Conservation (phyloP, 2,329 filamentous ascomycete species). For the Sclerotinia glacialis region DNA sequence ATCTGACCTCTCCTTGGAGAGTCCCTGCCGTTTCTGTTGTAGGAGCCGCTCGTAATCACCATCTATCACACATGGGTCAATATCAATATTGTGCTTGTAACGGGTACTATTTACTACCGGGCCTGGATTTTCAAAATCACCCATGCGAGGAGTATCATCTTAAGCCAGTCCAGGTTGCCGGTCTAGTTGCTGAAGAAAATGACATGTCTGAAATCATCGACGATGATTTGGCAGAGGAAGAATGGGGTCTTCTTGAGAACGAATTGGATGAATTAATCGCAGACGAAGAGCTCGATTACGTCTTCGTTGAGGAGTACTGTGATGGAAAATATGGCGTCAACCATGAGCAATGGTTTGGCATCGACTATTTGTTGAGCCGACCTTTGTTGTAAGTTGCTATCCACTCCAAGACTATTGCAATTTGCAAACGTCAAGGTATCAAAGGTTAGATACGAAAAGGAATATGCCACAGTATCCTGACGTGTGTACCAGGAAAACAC, state of each 20-base stretch:
- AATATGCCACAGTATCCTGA: neutral
- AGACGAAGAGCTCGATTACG: neutral
- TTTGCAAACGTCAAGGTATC: neutral
- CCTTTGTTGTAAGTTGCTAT: neutral
- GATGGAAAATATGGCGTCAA: neutral
- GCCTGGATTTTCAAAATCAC: neutral
- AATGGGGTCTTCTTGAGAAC: neutral
- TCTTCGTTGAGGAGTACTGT: neutral
- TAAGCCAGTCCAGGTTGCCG: too few relatives aligned
- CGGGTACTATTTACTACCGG: neutral
- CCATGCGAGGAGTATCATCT: neutral
- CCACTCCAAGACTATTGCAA: neutral
- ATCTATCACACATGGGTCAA: constrained; percentile 3
- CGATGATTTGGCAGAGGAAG: constrained; percentile 1
- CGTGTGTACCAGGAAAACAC: neutral
- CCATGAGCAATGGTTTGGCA: constrained; percentile 3
- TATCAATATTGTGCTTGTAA: constrained; percentile 2
- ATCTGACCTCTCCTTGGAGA: neutral
- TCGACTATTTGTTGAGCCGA: neutral
- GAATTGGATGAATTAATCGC: neutral
- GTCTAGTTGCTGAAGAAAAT: neutral
- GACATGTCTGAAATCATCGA: neutral
- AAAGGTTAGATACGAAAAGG: neutral
- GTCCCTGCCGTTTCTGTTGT: neutral
- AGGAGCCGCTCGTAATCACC: too few relatives aligned